A percentile compares a stretch with the other conserved stretches of the same genome.
phyloP scores from a whole-genome alignment of 306 rosid genomes.

The Lupinus albus region DNA sequence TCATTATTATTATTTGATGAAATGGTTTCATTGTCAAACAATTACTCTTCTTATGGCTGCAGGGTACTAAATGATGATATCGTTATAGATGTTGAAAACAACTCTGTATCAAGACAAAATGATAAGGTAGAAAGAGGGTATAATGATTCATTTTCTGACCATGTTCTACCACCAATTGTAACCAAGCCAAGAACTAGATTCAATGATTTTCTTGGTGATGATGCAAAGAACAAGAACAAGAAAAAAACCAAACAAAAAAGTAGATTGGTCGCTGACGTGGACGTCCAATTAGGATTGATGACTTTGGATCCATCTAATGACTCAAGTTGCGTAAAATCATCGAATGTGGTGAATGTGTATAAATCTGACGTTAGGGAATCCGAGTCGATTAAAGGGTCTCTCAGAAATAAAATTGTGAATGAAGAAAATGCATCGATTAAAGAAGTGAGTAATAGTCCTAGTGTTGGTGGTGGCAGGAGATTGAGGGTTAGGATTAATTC shows the following conservation, averaged over 20 bases:
- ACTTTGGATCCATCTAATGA: no score
- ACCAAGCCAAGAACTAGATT: slow-evolving; percentile 55
- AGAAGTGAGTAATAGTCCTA: slow-evolving; percentile 46
- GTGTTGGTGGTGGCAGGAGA: slow-evolving; percentile 44
- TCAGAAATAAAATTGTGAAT: slow-evolving; percentile 48
- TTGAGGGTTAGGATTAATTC: slow-evolving; percentile 64
- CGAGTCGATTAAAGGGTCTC: slow-evolving; percentile 24
- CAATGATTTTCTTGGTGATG: slow-evolving; percentile 29
- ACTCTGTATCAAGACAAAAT: slow-evolving; percentile 44
- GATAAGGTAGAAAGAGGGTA: slow-evolving; percentile 39
- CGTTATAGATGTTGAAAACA: slow-evolving; percentile 61
- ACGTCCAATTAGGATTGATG: no score
- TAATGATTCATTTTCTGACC: slow-evolving; percentile 53
- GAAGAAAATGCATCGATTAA: not conserved
- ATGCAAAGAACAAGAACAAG: slow-evolving; percentile 36
- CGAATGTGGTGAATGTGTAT: no score
- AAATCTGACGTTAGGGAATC: no score
- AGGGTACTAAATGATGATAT: slow-evolving; percentile 43
- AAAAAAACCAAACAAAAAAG: slow-evolving; percentile 42
- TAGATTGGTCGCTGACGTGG: no score
- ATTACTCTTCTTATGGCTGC: slow-evolving; percentile 19
- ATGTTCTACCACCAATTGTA: slow-evolving; percentile 71
- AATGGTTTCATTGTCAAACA: slow-evolving; percentile 28
- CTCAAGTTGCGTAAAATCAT: no score
- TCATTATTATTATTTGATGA: slow-evolving; percentile 42